Base-by-base conservation (phyloP, 352 stramenopile species). In the Pythium sp. region DNA sequence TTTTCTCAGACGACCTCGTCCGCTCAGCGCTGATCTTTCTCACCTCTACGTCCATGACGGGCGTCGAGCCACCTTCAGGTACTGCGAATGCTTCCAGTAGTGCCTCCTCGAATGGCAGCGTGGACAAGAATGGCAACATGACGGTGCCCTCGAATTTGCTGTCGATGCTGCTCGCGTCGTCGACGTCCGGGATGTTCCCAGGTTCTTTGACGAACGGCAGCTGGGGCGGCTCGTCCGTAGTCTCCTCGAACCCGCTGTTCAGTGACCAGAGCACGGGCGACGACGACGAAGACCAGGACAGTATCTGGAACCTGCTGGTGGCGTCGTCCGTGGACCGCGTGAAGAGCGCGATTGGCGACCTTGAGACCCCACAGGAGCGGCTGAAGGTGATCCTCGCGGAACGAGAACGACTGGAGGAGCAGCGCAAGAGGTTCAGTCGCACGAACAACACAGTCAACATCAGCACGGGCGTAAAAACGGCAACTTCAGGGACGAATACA, bases 281-380 rank as follows among this genome's bases (percentile, higher is more conserved):
- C 53, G 80, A 89, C 34, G 82, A 87, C 2, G 72, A 82, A 38
- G 72, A 79, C n/a, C 63, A 81, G 18, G 81, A 91, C 63, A 89
- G 80, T 47, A 87, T 91, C 43, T 93, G 82, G 85, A 87, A 82
- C 51, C 74, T 91, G 30, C 65, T 93, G 15, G 72, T 93, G 3
- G 77, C 81, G 3, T 90, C 85, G 30, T 93, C 85, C 1, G 82
- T 93, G 9, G 85, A 91, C 67, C 78, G 81, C 32, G 82, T 87
- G 15, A 84, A 85, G 61, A 80, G 59, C 26, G 73, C 73, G 12
- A 91, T 91, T 15, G 62, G 68, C 32, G 74, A 74, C 20, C 72
- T 90, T 3, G 59, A 70, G 1, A 75, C 72, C 12, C 79, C 75
- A 3, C 76, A 87, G 65, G 82, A 91, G 24, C 82, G 78, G 2